Evolutionary conservation across 2,329 filamentous ascomycete genomes (phyloP).

Genomic region (Aciculosporium take): DNA sequence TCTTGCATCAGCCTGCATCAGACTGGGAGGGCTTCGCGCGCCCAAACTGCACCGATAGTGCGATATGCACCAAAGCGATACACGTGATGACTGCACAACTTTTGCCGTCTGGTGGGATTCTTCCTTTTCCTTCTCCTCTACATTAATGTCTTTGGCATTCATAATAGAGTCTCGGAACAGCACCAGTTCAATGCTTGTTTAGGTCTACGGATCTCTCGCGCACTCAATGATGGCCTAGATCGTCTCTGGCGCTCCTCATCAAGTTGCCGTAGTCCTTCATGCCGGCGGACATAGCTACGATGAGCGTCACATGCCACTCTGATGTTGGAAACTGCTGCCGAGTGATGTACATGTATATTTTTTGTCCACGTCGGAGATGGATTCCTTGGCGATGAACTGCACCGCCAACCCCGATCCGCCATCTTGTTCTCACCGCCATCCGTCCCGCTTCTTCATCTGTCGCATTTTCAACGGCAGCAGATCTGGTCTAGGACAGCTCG

Average conservation of each 20-base stretch:
- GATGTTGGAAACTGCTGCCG: too few species aligned
- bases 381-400: too few species aligned
- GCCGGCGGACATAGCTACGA: slow-evolving; percentile 29
- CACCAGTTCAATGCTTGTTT: slow-evolving; percentile 80
- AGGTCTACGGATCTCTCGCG: slow-evolving; percentile 78
- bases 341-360: slow-evolving; percentile 6
- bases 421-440: too few species aligned
- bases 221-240: slow-evolving; percentile 98
- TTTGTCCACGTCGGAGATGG: too few species aligned
- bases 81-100: slow-evolving; percentile 10
- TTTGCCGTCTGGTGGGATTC: slow-evolving; percentile 9
- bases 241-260: slow-evolving; percentile 55
- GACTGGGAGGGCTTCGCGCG: too few species aligned
- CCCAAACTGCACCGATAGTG: slow-evolving; percentile 7
- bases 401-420: too few species aligned
- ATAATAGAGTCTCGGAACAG: slow-evolving; percentile 99
- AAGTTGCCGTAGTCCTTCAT: slow-evolving; percentile 46
- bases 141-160: slow-evolving; percentile 73
- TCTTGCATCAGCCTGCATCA: too few species aligned
- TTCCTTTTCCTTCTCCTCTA: slow-evolving; percentile 27
- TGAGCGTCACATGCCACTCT: slow-evolving; percentile 30
- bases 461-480: slow-evolving; percentile 74
- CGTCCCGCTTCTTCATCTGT: slow-evolving; percentile 57
- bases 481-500: slow-evolving; percentile 73
- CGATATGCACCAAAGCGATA: slow-evolving; percentile 16